Evolutionary conservation across 2,329 filamentous ascomycete genomes (phyloP).

Genomic region (Penicillium decumbens): DNA sequence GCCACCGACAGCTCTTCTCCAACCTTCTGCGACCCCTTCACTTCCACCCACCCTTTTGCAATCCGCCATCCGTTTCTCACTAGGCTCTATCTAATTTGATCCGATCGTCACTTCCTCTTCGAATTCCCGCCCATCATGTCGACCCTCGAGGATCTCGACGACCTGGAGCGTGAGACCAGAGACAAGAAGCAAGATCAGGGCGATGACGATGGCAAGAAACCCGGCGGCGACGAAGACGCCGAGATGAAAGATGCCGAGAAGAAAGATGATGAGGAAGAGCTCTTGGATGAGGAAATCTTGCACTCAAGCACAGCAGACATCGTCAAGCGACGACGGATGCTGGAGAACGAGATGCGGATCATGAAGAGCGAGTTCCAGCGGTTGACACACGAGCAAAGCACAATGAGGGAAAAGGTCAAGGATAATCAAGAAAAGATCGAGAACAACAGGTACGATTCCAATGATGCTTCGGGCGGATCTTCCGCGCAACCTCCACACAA

Average conservation of each 20-base stretch:
- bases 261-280: conserved; percentile 66
- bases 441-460: conserved; percentile 73
- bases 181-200: conserved; percentile 64
- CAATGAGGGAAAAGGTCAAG: conserved; percentile 98
- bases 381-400: conserved; percentile 87
- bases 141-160: conserved; percentile 86
- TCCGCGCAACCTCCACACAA: conserved; percentile 1
- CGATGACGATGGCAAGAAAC: conserved; percentile 55
- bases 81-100: conserved; percentile 3
- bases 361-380: conserved; percentile 97
- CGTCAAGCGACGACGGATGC: conserved; percentile 77
- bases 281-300: conserved; percentile 89
- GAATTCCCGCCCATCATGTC: conserved; percentile 56
- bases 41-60: conserved; percentile 10
- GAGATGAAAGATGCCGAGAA: conserved; percentile 85
- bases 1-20: conserved; percentile 23
- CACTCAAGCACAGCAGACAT: conserved; percentile 93
- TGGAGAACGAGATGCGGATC: conserved; percentile 97
- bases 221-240: conserved; percentile 64
- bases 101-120: conserved; percentile 8
- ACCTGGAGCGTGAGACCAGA: conserved; percentile 74
- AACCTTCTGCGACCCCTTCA: conserved; percentile 20
- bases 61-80: conserved; percentile 3
- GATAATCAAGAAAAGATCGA: conserved; percentile 99
- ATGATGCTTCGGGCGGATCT: background rate